Conservation (phyloP, 768 basidiomycete species). For the Mycena vitilis region DNA sequence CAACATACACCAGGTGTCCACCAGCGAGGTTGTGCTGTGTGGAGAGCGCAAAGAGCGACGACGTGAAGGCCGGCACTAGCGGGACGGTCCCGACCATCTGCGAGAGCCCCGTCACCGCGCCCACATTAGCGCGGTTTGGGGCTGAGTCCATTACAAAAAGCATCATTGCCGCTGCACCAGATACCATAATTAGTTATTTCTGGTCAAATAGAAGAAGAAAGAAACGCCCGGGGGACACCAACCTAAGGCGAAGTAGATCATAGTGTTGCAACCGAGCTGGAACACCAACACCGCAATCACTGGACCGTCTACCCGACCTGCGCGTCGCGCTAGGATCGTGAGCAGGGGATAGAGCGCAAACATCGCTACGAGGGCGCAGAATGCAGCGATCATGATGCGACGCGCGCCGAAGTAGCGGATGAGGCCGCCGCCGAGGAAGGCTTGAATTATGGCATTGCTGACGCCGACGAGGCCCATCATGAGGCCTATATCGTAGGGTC, state of each 20-base stretch:
- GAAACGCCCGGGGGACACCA: not conserved
- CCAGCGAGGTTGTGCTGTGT: slow-evolving; percentile 8
- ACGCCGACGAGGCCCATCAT: slow-evolving; percentile 61
- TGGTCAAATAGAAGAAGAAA: not conserved
- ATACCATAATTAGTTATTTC: not conserved
- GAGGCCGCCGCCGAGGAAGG: slow-evolving; percentile 61
- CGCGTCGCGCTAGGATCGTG: slow-evolving; percentile 46
- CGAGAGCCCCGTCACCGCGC: slow-evolving; percentile 19
- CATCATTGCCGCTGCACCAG: slow-evolving; percentile 7
- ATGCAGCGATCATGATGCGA: slow-evolving; percentile 56
- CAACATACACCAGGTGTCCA: slow-evolving; percentile 15
- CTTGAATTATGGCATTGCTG: slow-evolving; percentile 65
- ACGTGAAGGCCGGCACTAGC: slow-evolving; percentile 24
- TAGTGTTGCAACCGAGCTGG: slow-evolving; percentile 43
- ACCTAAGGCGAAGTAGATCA: slow-evolving; percentile 5
- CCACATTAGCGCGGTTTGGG: slow-evolving; percentile 5
- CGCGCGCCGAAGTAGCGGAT: slow-evolving; percentile 67
- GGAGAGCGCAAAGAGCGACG: slow-evolving; percentile 28
- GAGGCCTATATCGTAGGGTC: slow-evolving; percentile 51
- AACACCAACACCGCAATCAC: slow-evolving; percentile 47
- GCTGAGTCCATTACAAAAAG: slow-evolving; percentile 22
- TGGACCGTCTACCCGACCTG: slow-evolving; percentile 46
- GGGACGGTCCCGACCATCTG: slow-evolving; percentile 15
- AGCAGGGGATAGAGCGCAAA: slow-evolving; percentile 50
- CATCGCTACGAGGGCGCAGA: slow-evolving; percentile 39